Base-by-base conservation (phyloP, 768 basidiomycete genomes). In the Imleria badia region DNA sequence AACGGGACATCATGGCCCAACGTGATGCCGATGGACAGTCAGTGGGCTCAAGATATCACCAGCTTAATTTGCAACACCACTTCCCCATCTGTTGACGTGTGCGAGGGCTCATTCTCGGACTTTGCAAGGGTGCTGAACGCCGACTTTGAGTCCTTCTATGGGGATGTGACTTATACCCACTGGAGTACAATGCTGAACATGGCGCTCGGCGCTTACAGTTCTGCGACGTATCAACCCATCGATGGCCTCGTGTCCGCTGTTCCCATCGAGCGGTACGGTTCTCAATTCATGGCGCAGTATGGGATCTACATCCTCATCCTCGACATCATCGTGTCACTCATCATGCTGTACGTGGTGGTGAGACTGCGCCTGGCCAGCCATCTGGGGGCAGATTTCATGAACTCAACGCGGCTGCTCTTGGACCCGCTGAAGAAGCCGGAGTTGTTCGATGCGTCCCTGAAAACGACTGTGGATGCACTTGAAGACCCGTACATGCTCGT, bases 11-110 rank as follows among this genome's bases (percentile, higher is more conserved):
- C 55, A 4, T 49, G 54, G 49, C 47, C 50, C 17, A 59, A 58
- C 19, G 44, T 52, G 29, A 60, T 54, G 56, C 11, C 44, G 23
- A 30, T 6, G 6, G 41, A 34, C 38, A 43, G 26, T 11, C 58
- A 44, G 11, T 66, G 65, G 61, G 59, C 52, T 12, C 48, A 50
- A 51, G 64, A 63, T 34, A 60, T 66, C 40, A 48, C 51, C 9
- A 54, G 29, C 40, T 22, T 66, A 12, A 49, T 65, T 9, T 60
- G 56, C 42, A 55, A 61, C 1, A 36, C 53, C 11, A 45, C 39
- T 4, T 33, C 12, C 2, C 26, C 59, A n/a, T 6, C 17, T 5
- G 3, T 50, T 26, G 35, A 47, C 10, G 0, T 0, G 7, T 43
- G 59, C 23, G 0, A 3, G 6, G 31, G 49, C 13, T 23, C 33